These are phyloP conservation scores for Candida anglica DNA, from an alignment of 805 yeast species.

Conservation along the genomic window DNA sequence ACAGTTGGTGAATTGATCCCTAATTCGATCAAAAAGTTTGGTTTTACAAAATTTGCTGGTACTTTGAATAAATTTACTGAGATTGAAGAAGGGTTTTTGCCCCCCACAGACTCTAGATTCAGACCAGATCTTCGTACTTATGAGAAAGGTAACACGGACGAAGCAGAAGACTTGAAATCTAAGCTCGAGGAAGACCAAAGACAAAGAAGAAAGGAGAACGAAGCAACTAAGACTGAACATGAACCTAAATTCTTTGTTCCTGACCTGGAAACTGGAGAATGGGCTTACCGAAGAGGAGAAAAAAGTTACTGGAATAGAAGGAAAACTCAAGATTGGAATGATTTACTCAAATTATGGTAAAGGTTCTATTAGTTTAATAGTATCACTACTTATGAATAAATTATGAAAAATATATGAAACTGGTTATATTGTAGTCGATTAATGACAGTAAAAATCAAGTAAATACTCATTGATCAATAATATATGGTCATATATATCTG, in stretches of 20 bases:
- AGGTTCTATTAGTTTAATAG: too few species aligned
- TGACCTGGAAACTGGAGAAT: conserved; percentile 37
- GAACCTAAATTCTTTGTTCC: conserved; percentile 60
- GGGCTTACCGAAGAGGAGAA: conserved; percentile 55
- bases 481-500: too few species aligned
- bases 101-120: conserved; percentile 86
- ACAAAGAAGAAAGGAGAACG: conserved; percentile 58
- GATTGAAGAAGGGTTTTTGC: conserved; percentile 58
- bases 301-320: conserved; percentile 80
- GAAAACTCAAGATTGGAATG: conserved; percentile 57
- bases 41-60: conserved; percentile 82
- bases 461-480: too few species aligned
- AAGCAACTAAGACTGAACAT: conserved; percentile 42
- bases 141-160: conserved; percentile 63
- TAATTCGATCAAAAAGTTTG: conserved; percentile 63
- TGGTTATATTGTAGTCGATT: too few species aligned
- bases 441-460: too few species aligned
- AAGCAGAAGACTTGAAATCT: conserved; percentile 69
- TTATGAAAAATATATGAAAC: too few species aligned
- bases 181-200: conserved; percentile 79
- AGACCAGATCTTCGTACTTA: conserved; percentile 82
- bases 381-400: too few species aligned
- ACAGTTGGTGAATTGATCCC: conserved; percentile 60
- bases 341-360: conserved; percentile 54
- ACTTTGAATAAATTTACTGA: conserved; percentile 74